Evolutionary conservation across 495 filamentous ascomycete species (phyloP).

Genomic region (Mytilinidion resinicola): DNA sequence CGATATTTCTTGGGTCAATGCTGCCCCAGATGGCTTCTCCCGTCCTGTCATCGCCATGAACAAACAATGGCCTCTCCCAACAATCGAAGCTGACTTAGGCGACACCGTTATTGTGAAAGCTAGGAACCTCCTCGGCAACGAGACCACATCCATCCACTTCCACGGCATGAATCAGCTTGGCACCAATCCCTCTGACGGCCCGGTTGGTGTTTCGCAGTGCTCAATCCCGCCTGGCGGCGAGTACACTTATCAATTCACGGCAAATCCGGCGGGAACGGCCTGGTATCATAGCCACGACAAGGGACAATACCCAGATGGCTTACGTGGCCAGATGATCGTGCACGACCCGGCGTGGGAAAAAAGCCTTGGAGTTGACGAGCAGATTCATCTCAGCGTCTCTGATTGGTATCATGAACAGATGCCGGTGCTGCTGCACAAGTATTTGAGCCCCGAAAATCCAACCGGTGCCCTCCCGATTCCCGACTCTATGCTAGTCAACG

Average conservation of each 20-base stretch:
- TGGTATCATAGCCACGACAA: constrained; percentile 31
- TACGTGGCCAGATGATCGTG: constrained; percentile 19
- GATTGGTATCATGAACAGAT: constrained; percentile 26
- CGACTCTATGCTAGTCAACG: constrained; percentile 18
- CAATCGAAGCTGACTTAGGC: constrained; percentile 15
- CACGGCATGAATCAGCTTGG: constrained; percentile 20
- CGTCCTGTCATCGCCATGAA: constrained; percentile 27
- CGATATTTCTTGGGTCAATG: constrained; percentile 21
- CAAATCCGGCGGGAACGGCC: constrained; percentile 25
- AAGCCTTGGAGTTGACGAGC: constrained; percentile 9
- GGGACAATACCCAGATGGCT: constrained; percentile 24
- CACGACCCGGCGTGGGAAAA: constrained; percentile 18
- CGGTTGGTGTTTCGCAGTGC: constrained; percentile 19
- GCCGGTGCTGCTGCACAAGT: constrained; percentile 11
- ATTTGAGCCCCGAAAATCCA: constrained; percentile 14
- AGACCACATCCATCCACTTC: constrained; percentile 21
- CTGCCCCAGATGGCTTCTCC: constrained; percentile 17
- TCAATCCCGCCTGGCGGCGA: constrained; percentile 15
- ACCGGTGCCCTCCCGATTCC: constrained; percentile 15
- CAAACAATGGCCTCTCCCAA: constrained; percentile 25
- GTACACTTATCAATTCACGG: constrained; percentile 17
- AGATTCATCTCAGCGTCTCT: constrained; percentile 14
- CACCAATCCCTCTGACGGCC: constrained; percentile 14
- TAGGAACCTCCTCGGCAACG: constrained; percentile 21
- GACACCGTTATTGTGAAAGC: constrained; percentile 21